Evolutionary conservation across 2,329 filamentous ascomycete species (phyloP), one percentile per base, ranked within the genome.

Genomic region (Ophiosphaerella herpotricha): DNA sequence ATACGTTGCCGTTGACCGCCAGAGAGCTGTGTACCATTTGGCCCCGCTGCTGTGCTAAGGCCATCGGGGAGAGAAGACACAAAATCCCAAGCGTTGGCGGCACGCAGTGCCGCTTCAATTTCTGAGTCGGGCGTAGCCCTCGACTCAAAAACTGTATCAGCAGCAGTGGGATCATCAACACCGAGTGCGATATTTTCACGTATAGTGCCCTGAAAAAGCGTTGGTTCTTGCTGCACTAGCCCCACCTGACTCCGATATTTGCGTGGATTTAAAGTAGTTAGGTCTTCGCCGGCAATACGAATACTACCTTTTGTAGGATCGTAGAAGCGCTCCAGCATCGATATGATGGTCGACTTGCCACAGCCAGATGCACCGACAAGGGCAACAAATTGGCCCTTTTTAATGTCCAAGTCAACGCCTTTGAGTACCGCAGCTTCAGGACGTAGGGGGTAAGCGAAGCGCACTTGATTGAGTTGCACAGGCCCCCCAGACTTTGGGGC

Each of bases 261-360:
- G 51, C 84, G n/a, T 3, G 45, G 49, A 9, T 29, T 40, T 21
- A 55, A 13, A 86, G 65, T 96, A 91, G 58, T 96, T 89, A 18
- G 91, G 11, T 68, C 2, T 78, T 70, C 2, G 74, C 64, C 24
- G 86, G 80, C 91, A 13, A 96, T 78, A 54, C 83, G 90, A 39
- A 97, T 80, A 7, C 85, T 86, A 7, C 93, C 92, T 90, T 91
- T 31, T 12, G 46, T 37, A 2, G 69, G 57, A 63, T 96, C 90
- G 68, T 97, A 97, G 77, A 97, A 97, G 29, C 92, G 87, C 71
- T 96, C 91, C 21, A 97, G 78, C 4, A 97, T 81, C 2, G 90
- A 88, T 63, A 97, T 93, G 0, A 91, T 94, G 0, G 93, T 97
- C 48, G 85, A 90, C 78, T 97, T 97, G 52, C 93, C 92, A 67